Conservation (phyloP, 2,329 filamentous ascomycete species). For the Metarhizium anisopliae region DNA sequence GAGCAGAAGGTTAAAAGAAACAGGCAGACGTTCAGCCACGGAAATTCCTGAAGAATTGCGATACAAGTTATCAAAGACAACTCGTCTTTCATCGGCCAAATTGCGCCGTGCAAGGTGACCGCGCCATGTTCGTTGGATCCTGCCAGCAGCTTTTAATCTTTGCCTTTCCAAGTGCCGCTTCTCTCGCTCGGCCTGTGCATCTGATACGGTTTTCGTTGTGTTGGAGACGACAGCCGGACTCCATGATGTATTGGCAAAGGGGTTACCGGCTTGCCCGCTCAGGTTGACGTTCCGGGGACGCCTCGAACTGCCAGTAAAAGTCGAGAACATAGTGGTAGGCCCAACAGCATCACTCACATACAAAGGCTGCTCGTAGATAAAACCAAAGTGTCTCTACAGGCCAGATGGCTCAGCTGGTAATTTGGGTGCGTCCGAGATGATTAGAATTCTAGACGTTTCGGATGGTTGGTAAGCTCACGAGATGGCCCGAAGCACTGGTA, state of each 20-base stretch:
- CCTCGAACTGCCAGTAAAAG: slow-evolving; percentile 81
- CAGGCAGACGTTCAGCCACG: slow-evolving; percentile 26
- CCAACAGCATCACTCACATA: background rate
- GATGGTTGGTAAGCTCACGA: background rate
- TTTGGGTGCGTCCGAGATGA: background rate
- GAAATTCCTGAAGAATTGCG: slow-evolving; percentile 21
- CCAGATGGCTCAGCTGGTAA: background rate
- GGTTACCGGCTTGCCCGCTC: slow-evolving; percentile 73
- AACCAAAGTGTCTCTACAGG: background rate
- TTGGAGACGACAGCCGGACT: slow-evolving; percentile 48
- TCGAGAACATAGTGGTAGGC: slow-evolving; percentile 63
- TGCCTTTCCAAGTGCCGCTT: slow-evolving; percentile 75
- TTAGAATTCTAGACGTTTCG: background rate
- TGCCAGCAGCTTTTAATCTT: slow-evolving; percentile 61
- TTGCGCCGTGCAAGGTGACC: slow-evolving; percentile 56
- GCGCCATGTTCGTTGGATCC: slow-evolving; percentile 75
- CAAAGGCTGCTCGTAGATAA: background rate
- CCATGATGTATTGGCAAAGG: slow-evolving; percentile 60
- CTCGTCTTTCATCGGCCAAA: slow-evolving; percentile 48
- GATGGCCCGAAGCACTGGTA: background rate
- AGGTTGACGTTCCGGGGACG: slow-evolving; percentile 89
- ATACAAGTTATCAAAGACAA: slow-evolving; percentile 55
- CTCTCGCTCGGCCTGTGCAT: slow-evolving; percentile 78
- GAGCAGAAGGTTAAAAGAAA: slow-evolving; percentile 38
- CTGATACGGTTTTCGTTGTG: slow-evolving; percentile 68